These are phyloP conservation scores for Umbelopsis sp. DNA, from an alignment of 192 early-diverging fungal species.

Conservation along the genomic window DNA sequence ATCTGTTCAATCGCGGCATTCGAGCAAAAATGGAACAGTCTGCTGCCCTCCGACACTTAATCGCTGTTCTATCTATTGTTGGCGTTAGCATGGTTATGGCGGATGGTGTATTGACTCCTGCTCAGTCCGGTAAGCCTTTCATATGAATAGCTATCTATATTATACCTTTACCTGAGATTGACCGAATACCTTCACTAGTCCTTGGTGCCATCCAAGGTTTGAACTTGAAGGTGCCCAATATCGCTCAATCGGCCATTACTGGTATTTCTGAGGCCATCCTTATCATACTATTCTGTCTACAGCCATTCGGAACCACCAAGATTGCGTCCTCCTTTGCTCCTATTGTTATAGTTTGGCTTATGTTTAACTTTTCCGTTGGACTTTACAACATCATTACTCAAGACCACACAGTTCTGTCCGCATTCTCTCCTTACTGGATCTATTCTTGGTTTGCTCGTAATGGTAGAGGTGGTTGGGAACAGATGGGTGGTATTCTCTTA, in stretches of 20 bases:
- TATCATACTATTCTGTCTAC: slow-evolving; percentile 44
- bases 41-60: slow-evolving; percentile 33
- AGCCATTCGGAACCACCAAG: slow-evolving; percentile 52
- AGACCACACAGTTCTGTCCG: slow-evolving; percentile 36
- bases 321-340: slow-evolving; percentile 43
- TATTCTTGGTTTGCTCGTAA: slow-evolving; percentile 34
- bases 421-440: slow-evolving; percentile 49
- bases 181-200: neutral
- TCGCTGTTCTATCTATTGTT: slow-evolving; percentile 41
- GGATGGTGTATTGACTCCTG: slow-evolving; percentile 23
- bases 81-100: slow-evolving; percentile 33
- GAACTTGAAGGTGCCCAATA: slow-evolving; percentile 9
- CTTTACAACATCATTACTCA: slow-evolving; percentile 49
- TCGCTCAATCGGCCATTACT: slow-evolving; percentile 29
- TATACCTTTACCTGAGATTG: neutral
- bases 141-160: neutral
- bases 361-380: slow-evolving; percentile 44
- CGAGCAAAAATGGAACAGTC: slow-evolving; percentile 30
- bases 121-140: slow-evolving; percentile 15
- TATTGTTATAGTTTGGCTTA: slow-evolving; percentile 50
- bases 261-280: slow-evolving; percentile 40
- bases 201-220: slow-evolving; percentile 18
- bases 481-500: slow-evolving; percentile 50
- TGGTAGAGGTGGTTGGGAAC: slow-evolving; percentile 26
- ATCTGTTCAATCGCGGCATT: neutral